Conservation (phyloP, 306 rosid species). For the Ammopiptanthus mongolicus region DNA sequence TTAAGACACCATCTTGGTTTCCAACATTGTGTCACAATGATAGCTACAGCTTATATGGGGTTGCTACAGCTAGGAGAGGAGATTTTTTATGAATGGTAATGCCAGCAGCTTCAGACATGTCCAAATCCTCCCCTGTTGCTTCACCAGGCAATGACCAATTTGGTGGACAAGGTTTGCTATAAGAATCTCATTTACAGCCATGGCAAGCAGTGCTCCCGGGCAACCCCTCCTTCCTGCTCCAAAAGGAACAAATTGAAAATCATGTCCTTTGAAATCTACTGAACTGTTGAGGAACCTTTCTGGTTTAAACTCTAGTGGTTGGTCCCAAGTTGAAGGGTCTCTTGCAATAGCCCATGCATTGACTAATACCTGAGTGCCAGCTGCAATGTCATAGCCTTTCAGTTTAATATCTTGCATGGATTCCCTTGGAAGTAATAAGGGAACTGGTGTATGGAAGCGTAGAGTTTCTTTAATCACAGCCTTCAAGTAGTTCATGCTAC, state of each 20-base stretch:
- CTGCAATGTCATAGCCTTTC: neutral
- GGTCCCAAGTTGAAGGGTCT: neutral
- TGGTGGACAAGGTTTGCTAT: no score
- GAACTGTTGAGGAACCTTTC: neutral
- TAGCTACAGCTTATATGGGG: neutral
- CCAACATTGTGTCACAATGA: no score
- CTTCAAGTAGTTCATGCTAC: neutral
- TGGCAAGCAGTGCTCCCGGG: neutral
- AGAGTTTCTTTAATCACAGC: neutral
- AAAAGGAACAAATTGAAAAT: neutral
- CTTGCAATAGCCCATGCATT: neutral
- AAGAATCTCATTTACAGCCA: no score
- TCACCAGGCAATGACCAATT: neutral
- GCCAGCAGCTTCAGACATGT: conserved; percentile 8
- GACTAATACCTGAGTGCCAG: neutral
- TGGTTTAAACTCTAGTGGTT: neutral
- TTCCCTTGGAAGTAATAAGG: neutral
- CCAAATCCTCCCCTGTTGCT: neutral
- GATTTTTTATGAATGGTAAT: neutral
- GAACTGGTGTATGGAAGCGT: neutral
- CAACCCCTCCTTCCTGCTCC: conserved; percentile 2
- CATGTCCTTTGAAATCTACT: neutral
- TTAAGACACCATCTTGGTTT: no score
- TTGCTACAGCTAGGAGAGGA: neutral
- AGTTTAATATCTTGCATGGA: neutral